A percentile compares a stretch with the other conserved stretches of the same genome.
These are phyloP conservation scores for Alternaria alternata DNA, from an alignment of 2,329 filamentous ascomycete genomes.

Conservation along the genomic window DNA sequence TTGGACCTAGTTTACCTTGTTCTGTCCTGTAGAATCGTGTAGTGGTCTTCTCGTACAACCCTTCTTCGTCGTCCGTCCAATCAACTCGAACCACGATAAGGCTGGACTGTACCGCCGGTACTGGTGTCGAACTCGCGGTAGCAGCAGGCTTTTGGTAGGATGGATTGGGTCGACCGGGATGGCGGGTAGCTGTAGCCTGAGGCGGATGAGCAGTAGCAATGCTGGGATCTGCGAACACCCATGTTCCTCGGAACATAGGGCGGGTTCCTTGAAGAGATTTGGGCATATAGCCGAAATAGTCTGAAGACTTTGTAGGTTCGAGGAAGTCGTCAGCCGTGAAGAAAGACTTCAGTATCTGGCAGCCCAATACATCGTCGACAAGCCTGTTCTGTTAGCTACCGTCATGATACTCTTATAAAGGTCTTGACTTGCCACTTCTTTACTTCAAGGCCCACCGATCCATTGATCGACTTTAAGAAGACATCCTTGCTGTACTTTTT, in stretches of 20 bases:
- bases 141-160: conserved; percentile 1
- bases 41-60: conserved; percentile 38
- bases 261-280: conserved; percentile 24
- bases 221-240: conserved; percentile 41
- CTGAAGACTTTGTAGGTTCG: conserved; percentile 32
- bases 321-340: conserved; percentile 28
- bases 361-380: conserved; percentile 25
- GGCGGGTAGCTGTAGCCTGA: conserved; percentile 10
- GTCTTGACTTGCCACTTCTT: conserved; percentile 35
- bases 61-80: conserved; percentile 44
- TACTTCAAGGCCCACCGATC: conserved; percentile 15
- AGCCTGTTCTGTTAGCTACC: conserved; percentile 28
- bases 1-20: conserved; percentile 19
- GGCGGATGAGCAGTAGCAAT: conserved; percentile 4
- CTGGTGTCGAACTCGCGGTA: background rate
- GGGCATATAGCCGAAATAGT: conserved; percentile 29
- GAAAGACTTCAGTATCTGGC: conserved; percentile 32
- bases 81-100: conserved; percentile 40
- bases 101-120: background rate
- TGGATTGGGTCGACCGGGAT: conserved; percentile 18
- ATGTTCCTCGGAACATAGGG: conserved; percentile 39
- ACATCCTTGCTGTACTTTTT: conserved; percentile 18
- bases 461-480: conserved; percentile 27
- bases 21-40: conserved; percentile 34
- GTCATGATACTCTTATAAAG: background rate